Evolutionary conservation across 2,329 filamentous ascomycete species (phyloP), one percentile per base, ranked within the genome.

Genomic region (Thelonectria olida): DNA sequence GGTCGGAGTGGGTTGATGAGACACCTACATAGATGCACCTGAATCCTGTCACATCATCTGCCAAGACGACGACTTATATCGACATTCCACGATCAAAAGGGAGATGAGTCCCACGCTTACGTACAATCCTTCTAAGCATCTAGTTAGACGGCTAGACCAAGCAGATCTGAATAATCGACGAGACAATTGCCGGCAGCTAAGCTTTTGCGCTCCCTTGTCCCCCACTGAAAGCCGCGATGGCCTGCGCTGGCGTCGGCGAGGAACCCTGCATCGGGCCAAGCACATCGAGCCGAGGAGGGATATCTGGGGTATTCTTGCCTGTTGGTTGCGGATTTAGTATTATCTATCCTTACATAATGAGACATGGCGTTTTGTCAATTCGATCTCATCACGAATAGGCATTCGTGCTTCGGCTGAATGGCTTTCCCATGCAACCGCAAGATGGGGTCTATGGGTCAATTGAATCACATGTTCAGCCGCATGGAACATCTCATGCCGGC

Each of bases 201-300:
- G 50, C 36, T 53, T 42, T 17, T n/a, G n/a, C n/a, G n/a, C n/a
- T n/a, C n/a, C n/a, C n/a, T 1, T 17, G 38, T 36, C 15, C 41
- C 38, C 41, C 52, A 27, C 52, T 44, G 38, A 47, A 34, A 22
- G 22, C 52, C 20, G 15, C 22, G 20, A 28, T 38, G 50, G 25
- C 25, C 38, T 15, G 34, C 50, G 51, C 51, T 45, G 41, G 22
- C 52, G 52, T 41, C 52, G 52, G 31, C 52, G 52, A 54, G 52
- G 10, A 54, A 54, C 52, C 52, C 52, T 54, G 52, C 31, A 39
- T 47, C 23, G 4, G 41, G 52, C 41, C 13, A 38, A 47, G 44
- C 19, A 20, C 15, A 15, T 23, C 39, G 25, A 28, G 38, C 7
- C 25, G 28, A 17, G 41, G 25, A 13, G 41, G 52, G 28, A 54